Evolutionary conservation across 371 early-diverging fungal species (phyloP), one percentile per base, ranked within the genome.

Genomic region (Mortierella sp.): DNA sequence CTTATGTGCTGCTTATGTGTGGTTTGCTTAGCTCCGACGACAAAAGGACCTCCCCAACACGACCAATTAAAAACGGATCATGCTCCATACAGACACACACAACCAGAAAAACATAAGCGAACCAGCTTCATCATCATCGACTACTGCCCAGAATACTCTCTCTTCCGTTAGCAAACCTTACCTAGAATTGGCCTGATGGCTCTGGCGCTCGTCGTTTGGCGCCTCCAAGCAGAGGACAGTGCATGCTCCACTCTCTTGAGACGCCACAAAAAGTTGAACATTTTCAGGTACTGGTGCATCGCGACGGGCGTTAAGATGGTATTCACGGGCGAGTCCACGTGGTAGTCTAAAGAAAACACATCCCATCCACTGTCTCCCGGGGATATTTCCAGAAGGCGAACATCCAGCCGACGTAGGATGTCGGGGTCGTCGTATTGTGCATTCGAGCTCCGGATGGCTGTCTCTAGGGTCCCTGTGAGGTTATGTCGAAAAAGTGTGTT

Each of bases 191-290:
- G 76, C n/a, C 84, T 75, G 76, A 93, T 91, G 55, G 84, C 87
- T 7, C 95, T 91, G 56, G 92, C 91, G 38, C 91, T 89, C n/a
- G 94, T 93, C 51, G 94, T 93, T 83, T 96, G 95, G 49, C 92
- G 92, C 49, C 93, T 91, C 99, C 99, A 99, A 2, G 93, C 88
- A 1, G 89, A 83, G 5, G 94, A 91, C 24, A 98, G 88, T 4
- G 93, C 90, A 81, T 95, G 90, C 82, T 98, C 98, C 0, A 97
- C 95, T 38, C 98, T 92, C 88, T 98, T 98, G 48, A 99, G 82
- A 46, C 93, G 90, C 96, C 98, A 97, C 49, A 99, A 82, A 80
- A 98, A 98, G 63, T 92, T 93, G 81, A 97, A 97, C 78, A 98
- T 89, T 72, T 93, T 92, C 63, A 92, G 89, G 84, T 98, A 99